Evolutionary conservation across 2,329 filamentous ascomycete species (phyloP), one percentile per base, ranked within the genome.

Genomic region (Exophiala viscosa): DNA sequence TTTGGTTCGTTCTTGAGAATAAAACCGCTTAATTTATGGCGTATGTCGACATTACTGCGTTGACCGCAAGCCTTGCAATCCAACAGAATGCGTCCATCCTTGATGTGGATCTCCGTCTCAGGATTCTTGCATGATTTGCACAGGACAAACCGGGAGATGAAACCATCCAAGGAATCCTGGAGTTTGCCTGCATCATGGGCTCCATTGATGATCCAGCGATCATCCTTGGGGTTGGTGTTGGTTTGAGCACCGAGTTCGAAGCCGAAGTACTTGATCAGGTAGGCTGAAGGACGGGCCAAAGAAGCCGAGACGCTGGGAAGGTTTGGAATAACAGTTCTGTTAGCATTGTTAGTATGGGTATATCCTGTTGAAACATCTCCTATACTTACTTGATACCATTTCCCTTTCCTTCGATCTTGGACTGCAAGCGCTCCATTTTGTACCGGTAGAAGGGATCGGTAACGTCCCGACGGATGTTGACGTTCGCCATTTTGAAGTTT

Each of bases 51-150:
- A 59, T 93, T 86, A 62, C 87, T 87, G 67, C 90, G 90, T 74
- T 95, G 88, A 69, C 93, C 93, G 69, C 93, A 99, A 59, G 93
- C 93, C 78, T 99, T 99, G 86, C 93, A 99, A 76, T 99, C 93
- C 63, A 97, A 85, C 59, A 89, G 75, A 71, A 99, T 97, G 69
- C 82, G 84, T 50, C 87, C 89, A 66, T 96, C 91, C 76, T 96
- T 96, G 80, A 97, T 90, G 68, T 87, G 84, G 68, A 97, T 86
- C 62, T 95, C 91, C 62, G 93, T 99, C 80, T 99, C 93, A 33
- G 93, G 93, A 73, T 99, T 99, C 84, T 96, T 96, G 86, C 93
- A 99, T 73, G 95, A 92, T 79, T 95, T 95, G 88, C 93, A 99
- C 60, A 99, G 90, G 67, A 99, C 93, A 64, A 97, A 99, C 77